Conservation (phyloP, 495 filamentous ascomycete genomes). For the Cladorrhinum samala region DNA sequence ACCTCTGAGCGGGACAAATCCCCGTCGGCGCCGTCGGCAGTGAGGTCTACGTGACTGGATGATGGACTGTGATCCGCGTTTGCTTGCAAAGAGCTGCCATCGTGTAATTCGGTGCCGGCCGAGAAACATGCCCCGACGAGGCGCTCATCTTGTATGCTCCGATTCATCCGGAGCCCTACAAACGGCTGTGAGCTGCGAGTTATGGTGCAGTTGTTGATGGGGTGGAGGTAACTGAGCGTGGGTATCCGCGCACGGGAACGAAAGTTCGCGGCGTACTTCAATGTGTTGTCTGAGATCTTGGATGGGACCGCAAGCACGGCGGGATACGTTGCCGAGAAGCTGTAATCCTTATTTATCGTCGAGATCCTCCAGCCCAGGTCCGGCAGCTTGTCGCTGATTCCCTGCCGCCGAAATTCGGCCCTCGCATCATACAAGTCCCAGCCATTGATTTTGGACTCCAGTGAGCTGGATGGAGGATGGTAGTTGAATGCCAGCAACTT, state of each 20-base stretch:
- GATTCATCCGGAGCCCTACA: slow-evolving; percentile 78
- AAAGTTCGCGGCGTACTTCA: slow-evolving; percentile 89
- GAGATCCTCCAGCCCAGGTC: slow-evolving; percentile 87
- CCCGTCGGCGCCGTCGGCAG: slow-evolving; percentile 30
- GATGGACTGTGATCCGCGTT: slow-evolving; percentile 48
- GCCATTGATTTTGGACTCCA: slow-evolving; percentile 71
- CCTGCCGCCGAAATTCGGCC: slow-evolving; percentile 74
- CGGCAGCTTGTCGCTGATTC: slow-evolving; percentile 65
- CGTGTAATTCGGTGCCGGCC: slow-evolving; percentile 50
- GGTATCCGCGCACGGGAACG: slow-evolving; percentile 85
- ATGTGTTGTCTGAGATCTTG: slow-evolving; percentile 87
- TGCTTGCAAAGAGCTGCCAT: slow-evolving; percentile 14
- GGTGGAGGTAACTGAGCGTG: slow-evolving; percentile 84
- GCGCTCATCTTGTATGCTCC: slow-evolving; percentile 94
- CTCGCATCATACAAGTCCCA: slow-evolving; percentile 85
- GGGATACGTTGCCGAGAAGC: slow-evolving; percentile 93
- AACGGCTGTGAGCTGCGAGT: slow-evolving; percentile 91
- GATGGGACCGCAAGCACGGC: slow-evolving; percentile 75
- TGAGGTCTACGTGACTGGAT: slow-evolving; percentile 52
- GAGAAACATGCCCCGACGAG: slow-evolving; percentile 89
- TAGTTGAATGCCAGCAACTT: slow-evolving; percentile 91
- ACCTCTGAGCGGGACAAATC: slow-evolving; percentile 44
- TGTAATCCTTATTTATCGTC: slow-evolving; percentile 79
- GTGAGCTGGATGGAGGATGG: slow-evolving; percentile 51
- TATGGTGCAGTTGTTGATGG: slow-evolving; percentile 94